Evolutionary conservation across 2,329 filamentous ascomycete genomes (phyloP), one percentile per base, ranked within the genome.

Genomic region (Sporothrix curviconia): DNA sequence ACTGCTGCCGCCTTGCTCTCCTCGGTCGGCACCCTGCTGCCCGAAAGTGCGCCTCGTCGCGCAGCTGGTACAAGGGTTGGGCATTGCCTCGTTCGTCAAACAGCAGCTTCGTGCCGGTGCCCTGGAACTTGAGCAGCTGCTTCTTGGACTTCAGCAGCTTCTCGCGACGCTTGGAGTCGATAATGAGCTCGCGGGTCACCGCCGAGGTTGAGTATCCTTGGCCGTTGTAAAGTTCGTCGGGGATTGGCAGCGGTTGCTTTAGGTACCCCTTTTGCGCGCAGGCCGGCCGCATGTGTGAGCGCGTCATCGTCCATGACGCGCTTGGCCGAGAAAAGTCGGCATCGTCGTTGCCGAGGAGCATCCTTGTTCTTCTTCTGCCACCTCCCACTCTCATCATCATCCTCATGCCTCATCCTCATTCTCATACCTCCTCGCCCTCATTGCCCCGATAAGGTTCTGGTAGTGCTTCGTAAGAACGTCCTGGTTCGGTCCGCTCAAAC

Each of bases 121-220:
- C 89, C 77, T 91, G 95, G 77, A 90, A 89, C 69, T 95, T 94
- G 68, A 90, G 81, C 63, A 96, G 82, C 72, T 95, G 89, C 79
- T 96, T 96, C 79, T 96, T 97, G 19, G 89, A 95, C 67, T 87
- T 87, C 63, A 97, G 82, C n/a, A 96, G 81, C 75, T 96, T 97
- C 74, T 96, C 92, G 64, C 91, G 86, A 24, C 94, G 90, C 71
- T 97, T 95, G 12, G 91, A 96, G 75, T 99, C 94, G 61, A 99
- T 84, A 19, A 96, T 76, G 44, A 96, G 78, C 2, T 89, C 83
- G 28, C 88, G 49, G n/a, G 34, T 60, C 83, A 50, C 87, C 83
- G 61, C 81, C 83, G 12, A 87, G 78, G 39, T 81, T 73, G 50
- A 96, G 78, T 2, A 85, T n/a, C 78, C 71, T 85, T 87, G 52